Percentiles rank a stretch among this genome's conserved stretches.
phyloP scores from a whole-genome alignment of 2,329 filamentous ascomycete species.

The Trichoderma koningii region DNA sequence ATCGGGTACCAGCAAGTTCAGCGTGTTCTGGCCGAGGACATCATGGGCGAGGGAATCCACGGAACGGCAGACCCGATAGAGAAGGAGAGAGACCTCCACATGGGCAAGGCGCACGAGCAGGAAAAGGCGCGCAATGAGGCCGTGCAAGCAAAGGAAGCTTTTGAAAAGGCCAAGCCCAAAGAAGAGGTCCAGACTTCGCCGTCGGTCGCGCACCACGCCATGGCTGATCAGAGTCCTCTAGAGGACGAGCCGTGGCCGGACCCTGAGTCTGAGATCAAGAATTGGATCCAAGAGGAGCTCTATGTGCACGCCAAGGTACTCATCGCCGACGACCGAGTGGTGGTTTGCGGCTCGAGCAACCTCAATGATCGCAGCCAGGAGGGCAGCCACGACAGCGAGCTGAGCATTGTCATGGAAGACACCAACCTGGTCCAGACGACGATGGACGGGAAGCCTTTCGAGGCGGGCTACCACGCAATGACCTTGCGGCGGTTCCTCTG shows the following conservation, averaged over 20 bases:
- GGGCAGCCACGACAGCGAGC: slow-evolving; percentile 86
- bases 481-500: slow-evolving; percentile 81
- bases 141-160: slow-evolving; percentile 53
- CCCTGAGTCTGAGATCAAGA: slow-evolving; percentile 73
- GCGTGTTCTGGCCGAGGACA: slow-evolving; percentile 82
- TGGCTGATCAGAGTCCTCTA: slow-evolving; percentile 64
- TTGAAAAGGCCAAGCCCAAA: slow-evolving; percentile 51
- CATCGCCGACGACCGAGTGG: slow-evolving; percentile 83
- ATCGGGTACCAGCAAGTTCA: slow-evolving; percentile 86
- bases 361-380: slow-evolving; percentile 89
- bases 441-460: slow-evolving; percentile 78
- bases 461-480: slow-evolving; percentile 78
- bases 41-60: slow-evolving; percentile 76
- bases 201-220: slow-evolving; percentile 74
- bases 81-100: slow-evolving; percentile 51
- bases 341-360: slow-evolving; percentile 85
- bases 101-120: slow-evolving; percentile 46
- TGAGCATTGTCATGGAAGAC: slow-evolving; percentile 89
- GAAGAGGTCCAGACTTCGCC: slow-evolving; percentile 43
- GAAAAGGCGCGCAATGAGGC: slow-evolving; percentile 43
- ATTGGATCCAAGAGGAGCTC: slow-evolving; percentile 93
- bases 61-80: slow-evolving; percentile 48
- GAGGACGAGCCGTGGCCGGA: slow-evolving; percentile 73
- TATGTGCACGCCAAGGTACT: slow-evolving; percentile 93
- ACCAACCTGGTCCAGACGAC: slow-evolving; percentile 66